Evolutionary conservation across 129 eudicot species (phyloP).

Genomic region (Saussurea involucrata): DNA sequence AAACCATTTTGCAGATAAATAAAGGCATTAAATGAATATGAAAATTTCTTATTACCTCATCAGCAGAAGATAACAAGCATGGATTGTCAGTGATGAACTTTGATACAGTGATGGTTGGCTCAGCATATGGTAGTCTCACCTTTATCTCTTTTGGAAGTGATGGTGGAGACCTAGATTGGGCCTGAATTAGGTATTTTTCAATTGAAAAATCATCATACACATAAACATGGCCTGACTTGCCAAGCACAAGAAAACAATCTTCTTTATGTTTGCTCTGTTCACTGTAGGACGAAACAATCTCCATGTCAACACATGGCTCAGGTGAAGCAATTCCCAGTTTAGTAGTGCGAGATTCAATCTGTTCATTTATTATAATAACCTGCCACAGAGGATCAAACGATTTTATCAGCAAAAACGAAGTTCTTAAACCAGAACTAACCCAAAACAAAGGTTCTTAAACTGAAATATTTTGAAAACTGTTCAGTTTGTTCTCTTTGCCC

Average conservation of each 20-base stretch:
- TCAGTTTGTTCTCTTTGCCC: neutral
- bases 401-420: constrained; percentile 4
- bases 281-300: constrained; percentile 47
- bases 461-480: neutral
- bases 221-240: constrained; percentile 69
- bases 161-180: constrained; percentile 69
- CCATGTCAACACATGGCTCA: constrained; percentile 72
- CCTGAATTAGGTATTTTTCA: constrained; percentile 72
- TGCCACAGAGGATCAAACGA: constrained; percentile 25
- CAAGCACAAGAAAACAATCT: constrained; percentile 62
- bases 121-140: constrained; percentile 69
- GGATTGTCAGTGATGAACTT: constrained; percentile 64
- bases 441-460: neutral
- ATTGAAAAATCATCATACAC: constrained; percentile 64
- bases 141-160: constrained; percentile 76
- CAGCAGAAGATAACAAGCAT: constrained; percentile 41
- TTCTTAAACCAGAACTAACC: constrained; percentile 3
- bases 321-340: constrained; percentile 71
- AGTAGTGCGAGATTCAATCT: constrained; percentile 76
- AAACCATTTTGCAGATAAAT: neutral
- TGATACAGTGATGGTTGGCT: constrained; percentile 61
- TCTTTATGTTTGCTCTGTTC: constrained; percentile 63
- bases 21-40: neutral
- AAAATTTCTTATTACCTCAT: constrained; percentile 47
- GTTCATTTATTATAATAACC: constrained; percentile 79